Base-by-base conservation (phyloP, 345 rosid species). In the Dipteronia sinensis region DNA sequence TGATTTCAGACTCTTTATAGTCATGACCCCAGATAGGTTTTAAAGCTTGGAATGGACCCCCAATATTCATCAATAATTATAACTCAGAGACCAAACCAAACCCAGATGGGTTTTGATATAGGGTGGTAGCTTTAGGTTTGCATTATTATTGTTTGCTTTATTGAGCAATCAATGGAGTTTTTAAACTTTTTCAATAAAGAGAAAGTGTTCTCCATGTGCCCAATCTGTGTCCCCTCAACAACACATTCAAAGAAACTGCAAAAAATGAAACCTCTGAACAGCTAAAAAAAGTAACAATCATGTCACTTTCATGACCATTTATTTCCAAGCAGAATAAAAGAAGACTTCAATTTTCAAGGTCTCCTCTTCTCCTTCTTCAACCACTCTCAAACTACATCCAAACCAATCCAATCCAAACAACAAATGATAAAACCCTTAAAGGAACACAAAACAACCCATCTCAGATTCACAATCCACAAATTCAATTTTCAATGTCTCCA, bases 141-240 rank as follows among this genome's bases (percentile, higher is more conserved):
- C 46, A 42, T 42, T 42, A 34, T 34, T 34, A 34, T 34, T 34
- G 38, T 34, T 6, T 34, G 38, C 38, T 34, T 34, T 34, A 34
- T 34, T 34, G 38, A 34, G 4, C 6, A 4, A n/a, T 46, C 47
- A 4, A 65, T 42, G 16, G 3, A 20, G 65, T 23, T 31, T 46
- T 10, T 34, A 46, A 49, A 17, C 64, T 75, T 46, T 80, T 75
- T 67, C 73, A 38, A 78, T 27, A 29, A 70, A 74, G 65, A 25
- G 66, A 38, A 53, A 71, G 51, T 6, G 10, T 34, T 34, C 38
- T 34, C 74, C n/a, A 70, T 29, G 59, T 46, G 61, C n/a, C 38
- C 38, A 58, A 11, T 40, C 6, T 34, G 8, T n/a, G 61, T 47
- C 78, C 80, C 80, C 64, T 0, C 38, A 31, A 34, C 38, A 4